Percentiles rank a stretch among this genome's conserved stretches.
Evolutionary conservation across 176 grass and related monocot species (phyloP).

Genomic region (Poa annua): DNA sequence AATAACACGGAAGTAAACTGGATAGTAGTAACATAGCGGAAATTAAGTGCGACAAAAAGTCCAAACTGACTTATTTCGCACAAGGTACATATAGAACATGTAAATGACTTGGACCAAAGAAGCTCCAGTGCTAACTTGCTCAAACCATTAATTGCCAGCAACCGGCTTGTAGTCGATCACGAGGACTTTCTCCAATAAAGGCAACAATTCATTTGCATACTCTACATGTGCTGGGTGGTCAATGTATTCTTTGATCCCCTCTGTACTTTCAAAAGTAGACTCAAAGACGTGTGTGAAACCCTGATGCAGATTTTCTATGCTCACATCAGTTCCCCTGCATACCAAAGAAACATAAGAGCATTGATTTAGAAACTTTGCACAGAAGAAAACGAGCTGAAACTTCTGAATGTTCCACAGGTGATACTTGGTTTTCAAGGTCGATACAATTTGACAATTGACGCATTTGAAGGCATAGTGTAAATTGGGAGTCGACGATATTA

Average conservation of each 20-base stretch:
- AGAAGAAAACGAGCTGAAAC: background rate
- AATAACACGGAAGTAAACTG: background rate
- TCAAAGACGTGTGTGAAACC: conserved; percentile 93
- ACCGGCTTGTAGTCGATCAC: conserved; percentile 72
- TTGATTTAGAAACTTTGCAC: background rate
- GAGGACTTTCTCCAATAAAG: conserved; percentile 58
- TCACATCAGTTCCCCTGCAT: conserved; percentile 84
- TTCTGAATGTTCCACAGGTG: background rate
- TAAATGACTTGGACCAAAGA: background rate
- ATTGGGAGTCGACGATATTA: background rate
- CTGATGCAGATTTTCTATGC: conserved; percentile 89
- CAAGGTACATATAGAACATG: background rate
- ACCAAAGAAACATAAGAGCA: background rate
- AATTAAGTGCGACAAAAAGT: background rate
- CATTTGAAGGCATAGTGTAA: background rate
- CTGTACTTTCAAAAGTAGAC: conserved; percentile 72
- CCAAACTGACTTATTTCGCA: conserved; percentile 11
- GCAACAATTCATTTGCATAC: conserved; percentile 64
- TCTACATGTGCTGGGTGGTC: conserved; percentile 72
- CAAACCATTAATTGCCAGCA: conserved; percentile 15
- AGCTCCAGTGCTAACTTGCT: background rate
- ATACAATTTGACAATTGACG: background rate
- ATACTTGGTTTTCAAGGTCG: background rate
- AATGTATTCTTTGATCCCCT: conserved; percentile 77
- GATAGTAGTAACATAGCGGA: background rate